Percentiles rank a stretch among this genome's conserved stretches.
These are phyloP conservation scores for Fusarium sp. DNA, from an alignment of 2,329 filamentous ascomycete species.

Conservation along the genomic window DNA sequence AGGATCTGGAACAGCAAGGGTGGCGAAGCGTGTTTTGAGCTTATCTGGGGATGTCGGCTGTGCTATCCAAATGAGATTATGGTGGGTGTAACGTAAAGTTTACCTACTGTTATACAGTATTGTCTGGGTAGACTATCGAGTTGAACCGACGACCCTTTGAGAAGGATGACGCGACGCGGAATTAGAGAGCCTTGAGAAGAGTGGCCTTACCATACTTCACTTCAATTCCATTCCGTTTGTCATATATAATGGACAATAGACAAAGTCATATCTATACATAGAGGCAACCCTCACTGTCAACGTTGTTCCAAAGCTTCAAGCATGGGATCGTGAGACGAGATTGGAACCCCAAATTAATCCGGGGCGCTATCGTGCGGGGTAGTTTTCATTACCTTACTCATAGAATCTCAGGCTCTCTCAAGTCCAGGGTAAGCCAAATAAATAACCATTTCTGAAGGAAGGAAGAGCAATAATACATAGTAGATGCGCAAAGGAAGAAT, in stretches of 20 bases:
- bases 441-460: rapidly evolving
- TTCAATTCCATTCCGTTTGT: background rate
- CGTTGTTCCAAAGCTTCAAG: background rate
- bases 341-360: conserved; percentile 12
- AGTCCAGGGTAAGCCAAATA: conserved; percentile 3
- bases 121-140: no score
- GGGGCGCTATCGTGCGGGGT: conserved; percentile 42
- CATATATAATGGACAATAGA: no score
- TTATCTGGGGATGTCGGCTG: conserved; percentile 26
- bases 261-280: rapidly evolving
- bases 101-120: no score
- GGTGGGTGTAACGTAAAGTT: conserved; percentile 1
- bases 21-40: background rate
- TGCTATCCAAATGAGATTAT: conserved; percentile 12
- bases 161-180: background rate
- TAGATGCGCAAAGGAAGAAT: no score
- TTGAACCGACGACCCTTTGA: background rate
- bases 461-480: no score
- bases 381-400: conserved; percentile 43
- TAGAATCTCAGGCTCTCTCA: rapidly evolving
- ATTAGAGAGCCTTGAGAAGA: background rate
- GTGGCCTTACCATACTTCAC: no score
- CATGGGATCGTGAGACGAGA: conserved; percentile 11
- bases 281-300: background rate
- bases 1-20: background rate